A percentile compares a stretch with the other conserved stretches of the same genome.
These are phyloP conservation scores for Aplosporella prunicola DNA, from an alignment of 2,329 filamentous ascomycete genomes.

Conservation along the genomic window DNA sequence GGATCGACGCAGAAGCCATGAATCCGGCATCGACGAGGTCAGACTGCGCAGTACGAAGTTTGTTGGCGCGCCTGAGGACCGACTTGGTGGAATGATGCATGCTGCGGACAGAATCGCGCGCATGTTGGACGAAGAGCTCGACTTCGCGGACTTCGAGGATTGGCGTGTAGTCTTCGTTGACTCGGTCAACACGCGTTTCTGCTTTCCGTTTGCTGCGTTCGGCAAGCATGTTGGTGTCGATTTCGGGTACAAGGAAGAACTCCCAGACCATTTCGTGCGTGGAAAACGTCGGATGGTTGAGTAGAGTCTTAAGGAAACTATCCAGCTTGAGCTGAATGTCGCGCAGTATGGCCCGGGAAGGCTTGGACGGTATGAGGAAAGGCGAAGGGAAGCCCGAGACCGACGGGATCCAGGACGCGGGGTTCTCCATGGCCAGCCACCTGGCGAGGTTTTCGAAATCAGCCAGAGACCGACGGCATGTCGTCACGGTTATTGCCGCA, in stretches of 20 bases:
- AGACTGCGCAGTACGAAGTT: constrained; percentile 52
- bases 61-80: constrained; percentile 70
- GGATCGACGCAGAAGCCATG: constrained; percentile 43
- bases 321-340: constrained; percentile 83
- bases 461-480: constrained; percentile 73
- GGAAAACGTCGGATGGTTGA: constrained; percentile 83
- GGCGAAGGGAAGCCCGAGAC: constrained; percentile 71
- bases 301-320: constrained; percentile 75
- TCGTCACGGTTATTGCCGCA: constrained; percentile 85
- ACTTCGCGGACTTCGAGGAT: constrained; percentile 74
- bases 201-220: constrained; percentile 82
- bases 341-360: constrained; percentile 74
- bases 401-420: constrained; percentile 86
- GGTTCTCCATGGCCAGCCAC: constrained; percentile 79
- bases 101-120: constrained; percentile 77
- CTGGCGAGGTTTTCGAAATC: constrained; percentile 88
- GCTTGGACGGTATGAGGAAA: constrained; percentile 87
- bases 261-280: constrained; percentile 99
- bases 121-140: constrained; percentile 85
- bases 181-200: constrained; percentile 69
- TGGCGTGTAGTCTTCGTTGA: constrained; percentile 81
- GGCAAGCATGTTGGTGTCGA: constrained; percentile 82
- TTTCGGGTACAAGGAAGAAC: constrained; percentile 92
- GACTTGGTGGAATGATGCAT: constrained; percentile 77
- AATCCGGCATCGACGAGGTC: constrained; percentile 60